Percentiles rank a stretch among this genome's conserved stretches.
These are phyloP conservation scores for Tetrahymena malaccensis DNA, from an alignment of 73 alveolate species.

Conservation along the genomic window DNA sequence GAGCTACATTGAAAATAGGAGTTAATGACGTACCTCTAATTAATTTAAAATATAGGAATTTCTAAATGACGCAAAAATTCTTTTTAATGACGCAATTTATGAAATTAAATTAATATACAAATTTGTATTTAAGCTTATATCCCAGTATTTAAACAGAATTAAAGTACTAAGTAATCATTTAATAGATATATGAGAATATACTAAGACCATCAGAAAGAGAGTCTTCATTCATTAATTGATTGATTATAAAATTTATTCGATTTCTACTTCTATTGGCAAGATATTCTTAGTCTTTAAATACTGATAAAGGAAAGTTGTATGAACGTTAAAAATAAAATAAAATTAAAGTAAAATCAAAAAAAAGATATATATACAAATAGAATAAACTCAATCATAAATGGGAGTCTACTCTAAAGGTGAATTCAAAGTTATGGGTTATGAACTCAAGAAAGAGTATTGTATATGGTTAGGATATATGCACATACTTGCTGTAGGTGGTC, in stretches of 20 bases:
- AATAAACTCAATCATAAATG: neutral
- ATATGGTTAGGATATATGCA: conserved; percentile 32
- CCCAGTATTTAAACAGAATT: neutral
- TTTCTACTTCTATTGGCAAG: neutral
- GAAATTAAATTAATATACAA: neutral
- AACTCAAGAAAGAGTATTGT: conserved; percentile 1
- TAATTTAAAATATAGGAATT: neutral
- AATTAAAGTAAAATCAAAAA: neutral
- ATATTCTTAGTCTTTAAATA: neutral
- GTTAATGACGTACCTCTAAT: neutral
- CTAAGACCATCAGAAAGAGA: neutral
- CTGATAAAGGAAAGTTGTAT: neutral
- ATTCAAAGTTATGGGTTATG: neutral
- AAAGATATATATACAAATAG: neutral
- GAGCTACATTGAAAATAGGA: neutral
- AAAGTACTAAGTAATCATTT: neutral
- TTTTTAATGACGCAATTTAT: neutral
- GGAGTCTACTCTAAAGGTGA: neutral
- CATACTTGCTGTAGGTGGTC: conserved; percentile 12
- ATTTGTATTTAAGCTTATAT: neutral
- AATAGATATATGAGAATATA: neutral
- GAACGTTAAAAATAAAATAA: neutral
- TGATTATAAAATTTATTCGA: neutral
- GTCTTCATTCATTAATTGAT: neutral
- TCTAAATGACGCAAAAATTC: neutral